Base-by-base conservation (phyloP, 2,329 filamentous ascomycete species). In the Zasmidium cellare region DNA sequence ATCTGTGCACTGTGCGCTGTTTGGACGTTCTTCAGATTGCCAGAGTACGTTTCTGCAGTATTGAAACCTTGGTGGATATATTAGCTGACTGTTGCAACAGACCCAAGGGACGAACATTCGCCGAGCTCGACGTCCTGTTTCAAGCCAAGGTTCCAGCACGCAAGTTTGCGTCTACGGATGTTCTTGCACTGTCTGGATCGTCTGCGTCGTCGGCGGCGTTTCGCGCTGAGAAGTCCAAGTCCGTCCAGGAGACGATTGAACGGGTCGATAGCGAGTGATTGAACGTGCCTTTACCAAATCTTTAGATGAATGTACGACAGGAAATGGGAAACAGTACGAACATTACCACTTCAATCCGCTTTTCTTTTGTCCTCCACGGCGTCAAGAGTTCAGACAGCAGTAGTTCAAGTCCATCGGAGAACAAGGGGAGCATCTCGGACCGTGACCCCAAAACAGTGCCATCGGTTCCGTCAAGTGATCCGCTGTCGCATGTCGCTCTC, bases 91-190 rank as follows among this genome's bases (percentile, higher is more conserved):
- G 18, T 9, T 12, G 18, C 46, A 25, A n/a, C 23, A 55, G 53
- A 56, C 57, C 64, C 9, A 63, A 64, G 31, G 56, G 56, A 14
- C 57, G 80, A 38, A 82, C 80, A 0, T 80, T 82, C 52, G 81
- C 78, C 38, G 83, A 86, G 70, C 75, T 86, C 1, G 83, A 85
- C 52, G 70, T 80, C 11, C 69, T 86, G 58, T 86, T 86, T 64
- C 79, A 82, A 62, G 69, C 73, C 22, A 64, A 68, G 9, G 68
- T 79, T 9, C 68, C 74, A 20, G 77, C 80, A 1, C 71, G 78
- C 59, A 76, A 77, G 57, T 81, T 71, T 58, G 62, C 59, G 48
- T 52, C n/a, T 12, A 65, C 67, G 1, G 52, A 52, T 20, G 65
- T 66, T 18, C 35, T 41, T 41, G 35, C 35, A 14, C 35, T 41